These are phyloP conservation scores for Aspergillus pseudoviridinutans DNA, from an alignment of 2,329 filamentous ascomycete species.

Conservation along the genomic window DNA sequence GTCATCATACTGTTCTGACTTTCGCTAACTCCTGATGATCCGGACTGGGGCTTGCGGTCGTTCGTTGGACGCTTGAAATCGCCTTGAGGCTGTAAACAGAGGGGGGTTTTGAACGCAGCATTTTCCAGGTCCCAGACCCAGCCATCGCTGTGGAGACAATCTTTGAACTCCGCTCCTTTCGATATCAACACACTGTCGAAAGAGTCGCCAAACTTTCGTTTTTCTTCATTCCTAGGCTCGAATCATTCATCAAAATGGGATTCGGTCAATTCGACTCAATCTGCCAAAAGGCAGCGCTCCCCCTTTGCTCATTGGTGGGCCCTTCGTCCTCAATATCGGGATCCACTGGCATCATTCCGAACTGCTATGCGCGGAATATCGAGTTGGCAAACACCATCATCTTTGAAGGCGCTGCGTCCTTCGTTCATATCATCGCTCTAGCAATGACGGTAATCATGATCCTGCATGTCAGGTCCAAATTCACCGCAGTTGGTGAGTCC, in stretches of 20 bases:
- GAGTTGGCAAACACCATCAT: slow-evolving; percentile 98
- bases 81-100: background rate
- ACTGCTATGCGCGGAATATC: slow-evolving; percentile 91
- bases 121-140: slow-evolving; percentile 22
- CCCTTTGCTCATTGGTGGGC: slow-evolving; percentile 82
- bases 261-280: slow-evolving; percentile 89
- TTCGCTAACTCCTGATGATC: background rate
- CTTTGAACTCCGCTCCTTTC: slow-evolving; percentile 14
- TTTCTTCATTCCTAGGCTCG: slow-evolving; percentile 1
- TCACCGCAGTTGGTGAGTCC: slow-evolving; percentile 85
- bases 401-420: slow-evolving; percentile 85
- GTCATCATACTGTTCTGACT: background rate
- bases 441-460: slow-evolving; percentile 97
- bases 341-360: slow-evolving; percentile 74
- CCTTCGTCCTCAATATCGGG: slow-evolving; percentile 59
- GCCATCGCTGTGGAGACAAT: slow-evolving; percentile 33
- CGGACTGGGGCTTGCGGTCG: background rate
- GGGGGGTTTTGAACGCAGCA: slow-evolving; percentile 9
- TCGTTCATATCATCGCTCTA: slow-evolving; percentile 86
- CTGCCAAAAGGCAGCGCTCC: slow-evolving; percentile 80
- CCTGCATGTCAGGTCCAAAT: slow-evolving; percentile 92
- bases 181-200: slow-evolving; percentile 19
- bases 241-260: slow-evolving; percentile 47
- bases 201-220: slow-evolving; percentile 9
- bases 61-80: background rate